Conservation (phyloP, 1,284 basidiomycete species). For the Ustilago vetiveriae region DNA sequence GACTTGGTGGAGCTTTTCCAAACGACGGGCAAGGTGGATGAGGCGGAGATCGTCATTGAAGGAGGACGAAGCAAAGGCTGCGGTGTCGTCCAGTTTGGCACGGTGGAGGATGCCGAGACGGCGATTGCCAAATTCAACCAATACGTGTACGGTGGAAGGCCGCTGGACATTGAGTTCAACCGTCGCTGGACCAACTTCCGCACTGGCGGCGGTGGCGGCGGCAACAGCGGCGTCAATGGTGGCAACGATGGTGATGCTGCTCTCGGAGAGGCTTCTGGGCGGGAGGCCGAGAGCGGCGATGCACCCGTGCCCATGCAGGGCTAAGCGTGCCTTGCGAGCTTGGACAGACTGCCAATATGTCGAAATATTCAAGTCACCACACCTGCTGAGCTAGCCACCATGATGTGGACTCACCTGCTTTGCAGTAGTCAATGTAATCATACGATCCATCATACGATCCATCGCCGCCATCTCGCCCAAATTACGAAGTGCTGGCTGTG, state of each 20-base stretch:
- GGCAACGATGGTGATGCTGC: conserved; percentile 17
- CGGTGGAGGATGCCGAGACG: conserved; percentile 86
- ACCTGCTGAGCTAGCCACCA: neutral
- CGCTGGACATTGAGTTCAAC: conserved; percentile 60
- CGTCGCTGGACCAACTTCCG: conserved; percentile 53
- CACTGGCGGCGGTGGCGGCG: conserved; percentile 6
- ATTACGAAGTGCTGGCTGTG: no score
- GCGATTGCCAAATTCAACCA: conserved; percentile 73
- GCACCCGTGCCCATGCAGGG: conserved; percentile 28
- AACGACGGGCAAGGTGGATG: conserved; percentile 91
- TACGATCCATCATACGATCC: neutral
- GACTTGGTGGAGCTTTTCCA: conserved; percentile 97
- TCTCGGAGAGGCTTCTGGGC: conserved; percentile 12
- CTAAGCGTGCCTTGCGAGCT: no score
- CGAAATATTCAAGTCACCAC: no score
- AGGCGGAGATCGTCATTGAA: conserved; percentile 93
- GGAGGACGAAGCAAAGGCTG: conserved; percentile 88
- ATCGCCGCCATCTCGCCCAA: neutral
- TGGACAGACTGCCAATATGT: no score
- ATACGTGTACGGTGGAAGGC: conserved; percentile 60
- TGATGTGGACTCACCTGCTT: neutral
- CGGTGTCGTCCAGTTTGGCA: conserved; percentile 94
- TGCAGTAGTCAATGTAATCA: neutral
- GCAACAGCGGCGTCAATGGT: conserved; percentile 23
- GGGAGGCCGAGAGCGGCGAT: conserved; percentile 7